A percentile compares a stretch with the other conserved stretches of the same genome.
phyloP scores from a whole-genome alignment of 2,329 filamentous ascomycete species.

The Botrytis medusae region DNA sequence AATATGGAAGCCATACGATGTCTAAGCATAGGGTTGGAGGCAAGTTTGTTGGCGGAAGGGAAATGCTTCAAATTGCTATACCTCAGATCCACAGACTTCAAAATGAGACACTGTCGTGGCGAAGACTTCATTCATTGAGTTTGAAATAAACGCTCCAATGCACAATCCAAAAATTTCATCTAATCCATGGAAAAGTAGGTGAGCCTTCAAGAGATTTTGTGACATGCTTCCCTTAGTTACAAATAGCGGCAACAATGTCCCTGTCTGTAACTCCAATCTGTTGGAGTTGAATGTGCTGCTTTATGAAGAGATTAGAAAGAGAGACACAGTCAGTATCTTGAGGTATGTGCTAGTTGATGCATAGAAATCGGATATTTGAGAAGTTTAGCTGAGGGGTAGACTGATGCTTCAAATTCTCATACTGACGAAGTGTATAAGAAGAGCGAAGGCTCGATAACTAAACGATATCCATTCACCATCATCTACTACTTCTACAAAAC shows the following conservation, averaged over 20 bases:
- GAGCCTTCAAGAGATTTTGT: neutral
- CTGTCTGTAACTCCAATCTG: neutral
- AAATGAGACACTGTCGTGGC: neutral
- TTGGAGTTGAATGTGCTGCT: neutral
- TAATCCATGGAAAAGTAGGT: neutral
- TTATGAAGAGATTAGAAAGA: neutral
- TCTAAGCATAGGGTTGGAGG: neutral
- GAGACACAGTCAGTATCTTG: neutral
- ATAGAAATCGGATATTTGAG: neutral
- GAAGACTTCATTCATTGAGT: neutral
- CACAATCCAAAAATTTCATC: neutral
- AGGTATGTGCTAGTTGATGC: neutral
- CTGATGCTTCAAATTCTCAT: neutral
- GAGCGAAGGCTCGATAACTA: neutral
- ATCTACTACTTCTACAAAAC: neutral
- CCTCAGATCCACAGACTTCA: neutral
- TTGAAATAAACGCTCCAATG: no score
- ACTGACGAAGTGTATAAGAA: neutral
- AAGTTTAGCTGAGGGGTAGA: neutral
- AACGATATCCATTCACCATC: neutral
- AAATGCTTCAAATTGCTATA: neutral
- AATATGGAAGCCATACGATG: neutral
- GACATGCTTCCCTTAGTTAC: neutral
- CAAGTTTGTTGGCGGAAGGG: neutral
- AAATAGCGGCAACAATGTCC: neutral